Percentiles rank a stretch among this genome's conserved stretches.
phyloP scores from a whole-genome alignment of 495 filamentous ascomycete genomes.

The Pyronema omphalodes region DNA sequence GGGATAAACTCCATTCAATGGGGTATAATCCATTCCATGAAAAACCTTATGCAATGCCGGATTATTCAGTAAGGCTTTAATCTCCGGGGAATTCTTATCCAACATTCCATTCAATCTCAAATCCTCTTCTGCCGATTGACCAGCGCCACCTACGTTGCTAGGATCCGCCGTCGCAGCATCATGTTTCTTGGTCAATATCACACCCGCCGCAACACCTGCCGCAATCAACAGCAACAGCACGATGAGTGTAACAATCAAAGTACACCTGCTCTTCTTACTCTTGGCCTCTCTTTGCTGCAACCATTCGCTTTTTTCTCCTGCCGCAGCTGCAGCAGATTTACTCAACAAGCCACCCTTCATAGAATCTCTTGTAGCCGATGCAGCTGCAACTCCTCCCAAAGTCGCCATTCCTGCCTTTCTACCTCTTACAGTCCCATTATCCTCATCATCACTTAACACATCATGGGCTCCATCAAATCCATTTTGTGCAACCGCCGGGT shows the following conservation, averaged over 20 bases:
- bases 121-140: slow-evolving; percentile 27
- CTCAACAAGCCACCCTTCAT: neutral
- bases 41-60: slow-evolving; percentile 74
- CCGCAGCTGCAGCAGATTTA: neutral
- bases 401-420: neutral
- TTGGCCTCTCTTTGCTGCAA: slow-evolving; percentile 37
- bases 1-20: slow-evolving; percentile 77
- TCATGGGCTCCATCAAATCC: slow-evolving; percentile 9
- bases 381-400: neutral
- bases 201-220: slow-evolving; percentile 62
- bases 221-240: slow-evolving; percentile 51
- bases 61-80: slow-evolving; percentile 65
- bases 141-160: slow-evolving; percentile 14
- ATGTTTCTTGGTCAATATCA: slow-evolving; percentile 35
- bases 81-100: slow-evolving; percentile 54
- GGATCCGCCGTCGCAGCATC: neutral
- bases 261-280: slow-evolving; percentile 51
- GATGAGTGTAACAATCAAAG: slow-evolving; percentile 42
- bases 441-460: slow-evolving; percentile 21
- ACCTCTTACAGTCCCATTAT: neutral
- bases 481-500: slow-evolving; percentile 12
- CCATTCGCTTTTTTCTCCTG: slow-evolving; percentile 32
- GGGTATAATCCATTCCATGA: slow-evolving; percentile 92
- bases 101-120: slow-evolving; percentile 45
- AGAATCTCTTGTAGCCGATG: neutral